Conservation (phyloP, 2,329 filamentous ascomycete genomes). For the Pseudogymnoascus sp. region DNA sequence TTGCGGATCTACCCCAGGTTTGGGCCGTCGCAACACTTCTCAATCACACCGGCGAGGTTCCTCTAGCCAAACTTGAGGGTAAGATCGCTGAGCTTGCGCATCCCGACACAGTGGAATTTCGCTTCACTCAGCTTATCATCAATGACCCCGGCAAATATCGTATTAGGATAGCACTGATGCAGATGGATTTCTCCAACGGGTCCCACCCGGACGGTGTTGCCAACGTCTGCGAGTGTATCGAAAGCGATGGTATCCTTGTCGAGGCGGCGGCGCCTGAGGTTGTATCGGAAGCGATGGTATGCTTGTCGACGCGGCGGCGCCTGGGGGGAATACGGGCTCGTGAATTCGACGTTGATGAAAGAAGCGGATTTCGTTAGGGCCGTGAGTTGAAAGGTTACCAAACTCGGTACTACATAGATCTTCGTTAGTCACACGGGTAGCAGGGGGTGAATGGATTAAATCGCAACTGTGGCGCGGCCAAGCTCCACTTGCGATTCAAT, state of each 20-base stretch:
- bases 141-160: slow-evolving; percentile 23
- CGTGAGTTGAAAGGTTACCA: too few relatives aligned
- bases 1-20: slow-evolving; percentile 22
- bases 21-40: slow-evolving; percentile 25
- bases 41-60: slow-evolving; percentile 21
- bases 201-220: background rate
- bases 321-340: too few relatives aligned
- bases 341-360: too few relatives aligned
- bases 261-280: background rate
- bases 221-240: background rate
- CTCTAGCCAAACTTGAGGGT: slow-evolving; percentile 23
- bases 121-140: slow-evolving; percentile 26
- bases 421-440: too few relatives aligned
- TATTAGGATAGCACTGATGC: slow-evolving; percentile 24
- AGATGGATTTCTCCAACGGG: slow-evolving; percentile 11
- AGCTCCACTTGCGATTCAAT: too few relatives aligned
- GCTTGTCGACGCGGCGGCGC: background rate
- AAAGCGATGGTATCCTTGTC: background rate
- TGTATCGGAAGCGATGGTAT: background rate
- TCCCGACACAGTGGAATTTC: slow-evolving; percentile 26
- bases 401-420: too few relatives aligned
- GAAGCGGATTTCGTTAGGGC: too few relatives aligned
- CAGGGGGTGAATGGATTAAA: too few relatives aligned
- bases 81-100: slow-evolving; percentile 25
- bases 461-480: too few relatives aligned